These are phyloP conservation scores for Phytopythium cucurbitacearum DNA, from an alignment of 352 stramenopile species.

Conservation along the genomic window DNA sequence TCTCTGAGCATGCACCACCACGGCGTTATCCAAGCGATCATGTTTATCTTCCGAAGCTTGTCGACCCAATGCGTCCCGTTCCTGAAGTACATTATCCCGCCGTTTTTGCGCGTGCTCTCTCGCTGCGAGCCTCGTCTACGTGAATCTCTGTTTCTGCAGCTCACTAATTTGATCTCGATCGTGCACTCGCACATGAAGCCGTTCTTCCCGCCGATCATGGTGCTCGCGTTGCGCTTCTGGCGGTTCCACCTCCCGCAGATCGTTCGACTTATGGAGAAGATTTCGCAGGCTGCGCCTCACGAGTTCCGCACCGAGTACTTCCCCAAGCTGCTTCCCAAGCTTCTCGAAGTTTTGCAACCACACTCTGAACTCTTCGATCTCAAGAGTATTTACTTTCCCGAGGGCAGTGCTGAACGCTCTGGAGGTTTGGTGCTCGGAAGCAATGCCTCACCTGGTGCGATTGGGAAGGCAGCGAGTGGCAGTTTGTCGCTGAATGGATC, in stretches of 20 bases:
- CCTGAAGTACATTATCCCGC: constrained; percentile 95
- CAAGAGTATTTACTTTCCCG: background rate
- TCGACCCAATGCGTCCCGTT: constrained; percentile 95
- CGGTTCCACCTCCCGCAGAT: constrained; percentile 93
- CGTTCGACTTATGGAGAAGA: constrained; percentile 93
- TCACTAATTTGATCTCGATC: constrained; percentile 95
- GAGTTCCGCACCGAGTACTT: constrained; percentile 87
- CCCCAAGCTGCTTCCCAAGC: constrained; percentile 83
- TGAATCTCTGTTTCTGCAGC: constrained; percentile 96
- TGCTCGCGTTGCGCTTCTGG: constrained; percentile 96
- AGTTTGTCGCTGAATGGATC: too few species aligned
- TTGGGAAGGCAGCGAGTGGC: too few species aligned
- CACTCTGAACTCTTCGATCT: constrained; percentile 59
- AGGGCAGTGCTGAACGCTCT: background rate
- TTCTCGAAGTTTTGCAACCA: constrained; percentile 81
- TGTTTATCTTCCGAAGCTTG: constrained; percentile 98
- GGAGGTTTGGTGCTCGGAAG: background rate
- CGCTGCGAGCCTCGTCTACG: constrained; percentile 89
- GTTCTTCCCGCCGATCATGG: constrained; percentile 96
- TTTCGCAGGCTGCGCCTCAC: constrained; percentile 62
- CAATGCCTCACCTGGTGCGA: background rate
- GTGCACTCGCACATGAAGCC: constrained; percentile 94
- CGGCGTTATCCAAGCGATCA: constrained; percentile 97
- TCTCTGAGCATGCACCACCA: constrained; percentile 95
- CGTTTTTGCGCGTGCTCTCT: constrained; percentile 93